Conservation (phyloP, 2,329 filamentous ascomycete species). For the Cryphonectria japonica region DNA sequence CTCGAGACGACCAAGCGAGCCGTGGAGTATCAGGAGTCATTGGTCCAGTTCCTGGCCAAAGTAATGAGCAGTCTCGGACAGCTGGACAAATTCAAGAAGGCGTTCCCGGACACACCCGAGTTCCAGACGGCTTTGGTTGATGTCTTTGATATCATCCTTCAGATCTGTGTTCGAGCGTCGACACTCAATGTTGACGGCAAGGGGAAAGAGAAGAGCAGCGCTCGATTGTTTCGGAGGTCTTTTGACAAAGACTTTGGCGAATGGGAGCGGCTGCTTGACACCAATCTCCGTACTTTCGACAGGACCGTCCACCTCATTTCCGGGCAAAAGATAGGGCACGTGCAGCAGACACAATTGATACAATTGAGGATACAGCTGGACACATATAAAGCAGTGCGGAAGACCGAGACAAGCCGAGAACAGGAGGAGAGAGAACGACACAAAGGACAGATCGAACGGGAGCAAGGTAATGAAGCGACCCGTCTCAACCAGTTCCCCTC, state of each 20-base stretch:
- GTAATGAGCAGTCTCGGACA: not conserved
- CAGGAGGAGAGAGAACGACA: not conserved
- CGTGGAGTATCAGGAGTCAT: not conserved
- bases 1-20: not conserved
- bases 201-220: slow-evolving; percentile 6
- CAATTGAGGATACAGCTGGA: not conserved
- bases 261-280: not conserved
- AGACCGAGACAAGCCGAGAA: not conserved
- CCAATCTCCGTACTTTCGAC: slow-evolving; percentile 1
- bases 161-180: slow-evolving; percentile 1
- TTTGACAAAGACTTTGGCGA: slow-evolving; percentile 16
- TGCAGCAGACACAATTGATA: slow-evolving; percentile 3
- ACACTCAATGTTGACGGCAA: slow-evolving; percentile 1
- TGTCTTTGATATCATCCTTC: slow-evolving; percentile 12
- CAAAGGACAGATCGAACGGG: not conserved
- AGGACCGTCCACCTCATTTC: slow-evolving; percentile 1
- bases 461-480: not conserved
- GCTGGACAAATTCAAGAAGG: slow-evolving; percentile 4
- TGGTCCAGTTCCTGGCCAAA: not conserved
- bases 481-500: not conserved
- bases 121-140: slow-evolving; percentile 7
- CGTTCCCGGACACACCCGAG: slow-evolving; percentile 7
- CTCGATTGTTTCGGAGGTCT: not conserved
- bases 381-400: not conserved
- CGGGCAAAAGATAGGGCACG: not conserved